These are phyloP conservation scores for Metschnikowia picachoensis DNA, from an alignment of 805 yeast species.

Conservation along the genomic window DNA sequence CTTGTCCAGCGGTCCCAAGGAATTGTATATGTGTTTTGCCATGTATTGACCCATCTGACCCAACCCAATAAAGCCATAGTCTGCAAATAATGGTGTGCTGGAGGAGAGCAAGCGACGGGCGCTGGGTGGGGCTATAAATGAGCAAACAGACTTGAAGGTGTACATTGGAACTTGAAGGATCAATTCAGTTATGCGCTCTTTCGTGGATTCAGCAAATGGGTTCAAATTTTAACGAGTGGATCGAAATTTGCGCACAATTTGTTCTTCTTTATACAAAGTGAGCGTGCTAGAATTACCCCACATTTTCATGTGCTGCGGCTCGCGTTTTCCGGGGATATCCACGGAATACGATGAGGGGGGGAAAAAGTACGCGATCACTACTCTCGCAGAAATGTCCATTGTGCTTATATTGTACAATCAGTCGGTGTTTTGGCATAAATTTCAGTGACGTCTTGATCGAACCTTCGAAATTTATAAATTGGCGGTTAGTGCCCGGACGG, in stretches of 20 bases:
- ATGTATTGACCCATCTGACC: constrained; percentile 57
- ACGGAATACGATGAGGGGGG: constrained; percentile 7
- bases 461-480: too few relatives aligned
- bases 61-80: constrained; percentile 52
- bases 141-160: not conserved
- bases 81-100: constrained; percentile 9
- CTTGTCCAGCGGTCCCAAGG: constrained; percentile 34
- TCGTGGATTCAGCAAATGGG: too few relatives aligned
- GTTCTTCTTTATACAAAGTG: not conserved
- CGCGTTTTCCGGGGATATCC: constrained; percentile 7
- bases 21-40: constrained; percentile 47
- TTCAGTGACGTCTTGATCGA: too few relatives aligned
- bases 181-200: too few relatives aligned
- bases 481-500: too few relatives aligned
- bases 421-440: too few relatives aligned
- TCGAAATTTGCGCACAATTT: not conserved
- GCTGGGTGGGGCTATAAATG: not conserved
- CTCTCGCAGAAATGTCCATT: not conserved
- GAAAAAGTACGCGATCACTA: not conserved
- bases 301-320: constrained; percentile 7
- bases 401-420: too few relatives aligned
- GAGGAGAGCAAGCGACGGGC: constrained; percentile 10
- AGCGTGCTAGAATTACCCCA: constrained; percentile 6
- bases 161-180: too few relatives aligned
- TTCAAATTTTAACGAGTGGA: too few relatives aligned